Evolutionary conservation across 2,329 filamentous ascomycete genomes (phyloP).

Genomic region (Diaporthe humulicola): DNA sequence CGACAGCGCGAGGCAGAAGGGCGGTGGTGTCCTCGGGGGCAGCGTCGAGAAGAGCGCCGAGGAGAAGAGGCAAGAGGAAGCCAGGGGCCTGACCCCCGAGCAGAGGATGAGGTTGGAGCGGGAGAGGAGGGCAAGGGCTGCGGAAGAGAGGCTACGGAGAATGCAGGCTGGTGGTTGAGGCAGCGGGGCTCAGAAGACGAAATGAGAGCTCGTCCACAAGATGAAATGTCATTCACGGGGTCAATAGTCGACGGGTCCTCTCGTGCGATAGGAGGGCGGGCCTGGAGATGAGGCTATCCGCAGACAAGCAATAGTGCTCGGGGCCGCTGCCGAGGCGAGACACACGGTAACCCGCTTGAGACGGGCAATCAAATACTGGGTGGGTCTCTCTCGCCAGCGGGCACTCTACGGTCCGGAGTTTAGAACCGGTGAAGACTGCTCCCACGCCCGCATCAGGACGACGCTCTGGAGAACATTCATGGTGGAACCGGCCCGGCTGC

Average conservation of each 20-base stretch:
- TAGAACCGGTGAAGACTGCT: neutral
- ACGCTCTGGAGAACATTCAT: neutral
- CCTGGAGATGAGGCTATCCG: slow-evolving; percentile 22
- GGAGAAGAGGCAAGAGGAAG: slow-evolving; percentile 86
- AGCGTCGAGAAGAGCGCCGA: slow-evolving; percentile 79
- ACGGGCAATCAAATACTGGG: slow-evolving; percentile 13
- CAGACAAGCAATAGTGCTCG: slow-evolving; percentile 6
- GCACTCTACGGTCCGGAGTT: neutral
- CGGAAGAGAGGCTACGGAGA: slow-evolving; percentile 85
- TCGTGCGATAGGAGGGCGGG: neutral
- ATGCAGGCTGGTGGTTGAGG: slow-evolving; percentile 63
- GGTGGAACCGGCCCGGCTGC: neutral
- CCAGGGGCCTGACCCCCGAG: slow-evolving; percentile 87
- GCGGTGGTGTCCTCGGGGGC: slow-evolving; percentile 67
- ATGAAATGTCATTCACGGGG: neutral
- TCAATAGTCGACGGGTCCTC: slow-evolving; percentile 24
- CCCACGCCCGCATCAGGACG: neutral
- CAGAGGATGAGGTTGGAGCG: slow-evolving; percentile 87
- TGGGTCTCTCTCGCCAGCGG: slow-evolving; percentile 10
- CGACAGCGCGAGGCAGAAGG: slow-evolving; percentile 57
- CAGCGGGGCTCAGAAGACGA: neutral
- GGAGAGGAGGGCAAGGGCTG: slow-evolving; percentile 90
- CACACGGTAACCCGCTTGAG: slow-evolving; percentile 9
- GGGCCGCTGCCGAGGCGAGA: slow-evolving; percentile 10
- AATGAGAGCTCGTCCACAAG: slow-evolving; percentile 4